Evolutionary conservation across 1,139 yeast genomes (phyloP).

Genomic region (Pneumocystis canis): DNA sequence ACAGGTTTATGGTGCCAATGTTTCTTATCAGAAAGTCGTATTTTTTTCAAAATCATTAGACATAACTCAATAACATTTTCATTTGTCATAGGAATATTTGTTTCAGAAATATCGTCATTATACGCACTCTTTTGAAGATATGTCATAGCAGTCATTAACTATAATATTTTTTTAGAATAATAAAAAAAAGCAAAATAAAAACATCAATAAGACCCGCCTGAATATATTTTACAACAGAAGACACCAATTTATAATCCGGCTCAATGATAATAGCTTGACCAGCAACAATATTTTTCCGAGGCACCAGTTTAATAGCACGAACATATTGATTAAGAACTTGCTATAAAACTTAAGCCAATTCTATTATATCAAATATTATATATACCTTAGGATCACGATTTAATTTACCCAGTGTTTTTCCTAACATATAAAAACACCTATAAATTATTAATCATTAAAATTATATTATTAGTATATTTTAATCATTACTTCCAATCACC

Average conservation of each 20-base stretch:
- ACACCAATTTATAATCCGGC: constrained; percentile 38
- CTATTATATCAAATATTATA: background rate
- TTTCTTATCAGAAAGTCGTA: constrained; percentile 53
- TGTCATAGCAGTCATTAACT: constrained; percentile 4
- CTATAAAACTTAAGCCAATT: background rate
- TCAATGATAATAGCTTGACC: constrained; percentile 32
- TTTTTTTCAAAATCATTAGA: constrained; percentile 23
- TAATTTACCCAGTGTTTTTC: constrained; percentile 45
- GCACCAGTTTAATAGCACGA: constrained; percentile 26
- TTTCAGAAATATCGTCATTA: background rate
- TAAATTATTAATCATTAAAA: background rate
- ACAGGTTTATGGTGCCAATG: constrained; percentile 88
- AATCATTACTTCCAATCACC: background rate
- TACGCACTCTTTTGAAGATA: constrained; percentile 2
- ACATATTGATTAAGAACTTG: constrained; percentile 19
- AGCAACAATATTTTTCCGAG: constrained; percentile 26
- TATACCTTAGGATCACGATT: constrained; percentile 14
- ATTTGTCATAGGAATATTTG: background rate
- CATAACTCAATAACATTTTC: constrained; percentile 26
- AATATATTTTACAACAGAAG: constrained; percentile 45
- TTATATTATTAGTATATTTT: background rate
- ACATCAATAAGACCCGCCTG: constrained; percentile 19
- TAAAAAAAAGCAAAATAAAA: constrained; percentile 17
- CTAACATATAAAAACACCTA: constrained; percentile 21
- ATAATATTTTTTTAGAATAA: constrained; percentile 23